These are phyloP conservation scores for Leishmania turanica DNA, from an alignment of 208 protist genomes.

Conservation along the genomic window DNA sequence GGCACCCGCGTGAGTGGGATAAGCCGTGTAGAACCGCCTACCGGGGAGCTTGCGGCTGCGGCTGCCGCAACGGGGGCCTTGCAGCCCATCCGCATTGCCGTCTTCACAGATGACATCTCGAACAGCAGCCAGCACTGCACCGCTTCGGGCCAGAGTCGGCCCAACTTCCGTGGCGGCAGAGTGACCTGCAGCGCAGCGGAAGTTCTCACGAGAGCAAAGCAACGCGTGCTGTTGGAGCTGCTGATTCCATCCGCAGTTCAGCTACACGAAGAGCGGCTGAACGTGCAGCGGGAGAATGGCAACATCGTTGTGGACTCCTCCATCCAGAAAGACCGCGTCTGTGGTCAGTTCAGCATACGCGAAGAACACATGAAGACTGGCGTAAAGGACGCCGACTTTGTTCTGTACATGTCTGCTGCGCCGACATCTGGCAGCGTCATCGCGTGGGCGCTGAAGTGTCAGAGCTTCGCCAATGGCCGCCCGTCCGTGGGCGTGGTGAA, in stretches of 20 bases:
- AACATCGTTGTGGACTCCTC: slow-evolving; percentile 15
- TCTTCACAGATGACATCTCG: slow-evolving; percentile 43
- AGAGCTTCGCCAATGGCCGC: slow-evolving; percentile 8
- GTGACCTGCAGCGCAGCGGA: slow-evolving; percentile 21
- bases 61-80: slow-evolving; percentile 14
- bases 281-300: slow-evolving; percentile 28
- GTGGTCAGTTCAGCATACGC: slow-evolving; percentile 47
- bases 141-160: slow-evolving; percentile 8
- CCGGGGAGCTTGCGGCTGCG: not conserved
- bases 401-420: slow-evolving; percentile 58
- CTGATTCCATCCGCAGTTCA: slow-evolving; percentile 46
- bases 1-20: not conserved
- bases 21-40: not conserved
- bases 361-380: slow-evolving; percentile 34
- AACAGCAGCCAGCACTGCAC: slow-evolving; percentile 47
- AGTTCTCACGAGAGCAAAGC: slow-evolving; percentile 46
- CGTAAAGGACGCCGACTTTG: slow-evolving; percentile 47
- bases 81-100: slow-evolving; percentile 52
- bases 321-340: slow-evolving; percentile 5
- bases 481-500: slow-evolving; percentile 47
- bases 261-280: slow-evolving; percentile 57
- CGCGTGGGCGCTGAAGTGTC: slow-evolving; percentile 52
- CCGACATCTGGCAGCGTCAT: slow-evolving; percentile 14
- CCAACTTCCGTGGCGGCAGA: slow-evolving; percentile 22
- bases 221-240: slow-evolving; percentile 13